Evolutionary conservation across 2,329 filamentous ascomycete species (phyloP).

Genomic region (Pseudocercospora pini-densiflorae): DNA sequence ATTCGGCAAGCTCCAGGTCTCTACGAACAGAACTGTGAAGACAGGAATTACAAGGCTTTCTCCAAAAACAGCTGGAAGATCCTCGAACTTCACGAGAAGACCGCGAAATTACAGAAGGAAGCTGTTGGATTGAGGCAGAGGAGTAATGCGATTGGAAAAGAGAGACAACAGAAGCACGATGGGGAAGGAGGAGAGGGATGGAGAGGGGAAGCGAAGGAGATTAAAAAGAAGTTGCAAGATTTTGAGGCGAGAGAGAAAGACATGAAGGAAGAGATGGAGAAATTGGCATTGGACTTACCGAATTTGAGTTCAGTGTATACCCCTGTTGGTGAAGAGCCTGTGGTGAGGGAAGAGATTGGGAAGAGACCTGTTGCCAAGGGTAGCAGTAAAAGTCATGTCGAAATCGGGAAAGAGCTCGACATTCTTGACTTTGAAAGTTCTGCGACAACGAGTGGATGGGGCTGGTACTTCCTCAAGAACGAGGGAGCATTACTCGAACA

Average conservation of each 20-base stretch:
- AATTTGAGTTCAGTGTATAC: constrained; percentile 82
- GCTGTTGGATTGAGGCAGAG: constrained; percentile 66
- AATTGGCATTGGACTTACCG: constrained; percentile 51
- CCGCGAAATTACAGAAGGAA: constrained; percentile 59
- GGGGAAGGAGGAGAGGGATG: constrained; percentile 51
- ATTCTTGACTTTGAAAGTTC: constrained; percentile 89
- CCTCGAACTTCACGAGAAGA: constrained; percentile 53
- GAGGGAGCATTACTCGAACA: constrained; percentile 94
- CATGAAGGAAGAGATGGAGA: constrained; percentile 43
- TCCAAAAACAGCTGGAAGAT: constrained; percentile 59
- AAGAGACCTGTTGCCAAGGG: background rate
- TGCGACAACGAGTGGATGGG: constrained; percentile 86
- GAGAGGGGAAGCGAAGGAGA: constrained; percentile 64
- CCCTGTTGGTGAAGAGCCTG: constrained; percentile 69
- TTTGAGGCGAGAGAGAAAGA: constrained; percentile 67
- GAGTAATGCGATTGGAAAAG: constrained; percentile 66
- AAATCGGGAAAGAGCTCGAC: constrained; percentile 83
- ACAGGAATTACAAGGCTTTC: constrained; percentile 76
- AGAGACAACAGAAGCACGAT: constrained; percentile 41
- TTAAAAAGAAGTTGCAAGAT: constrained; percentile 66
- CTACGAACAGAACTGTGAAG: constrained; percentile 80
- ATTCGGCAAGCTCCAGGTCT: constrained; percentile 84
- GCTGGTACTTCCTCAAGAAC: constrained; percentile 95
- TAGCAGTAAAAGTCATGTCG: constrained; percentile 54
- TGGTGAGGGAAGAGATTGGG: constrained; percentile 75